Percentiles rank a stretch among this genome's conserved stretches.
Conservation (phyloP, 495 filamentous ascomycete species). For the Astrothelium macrocarpum region DNA sequence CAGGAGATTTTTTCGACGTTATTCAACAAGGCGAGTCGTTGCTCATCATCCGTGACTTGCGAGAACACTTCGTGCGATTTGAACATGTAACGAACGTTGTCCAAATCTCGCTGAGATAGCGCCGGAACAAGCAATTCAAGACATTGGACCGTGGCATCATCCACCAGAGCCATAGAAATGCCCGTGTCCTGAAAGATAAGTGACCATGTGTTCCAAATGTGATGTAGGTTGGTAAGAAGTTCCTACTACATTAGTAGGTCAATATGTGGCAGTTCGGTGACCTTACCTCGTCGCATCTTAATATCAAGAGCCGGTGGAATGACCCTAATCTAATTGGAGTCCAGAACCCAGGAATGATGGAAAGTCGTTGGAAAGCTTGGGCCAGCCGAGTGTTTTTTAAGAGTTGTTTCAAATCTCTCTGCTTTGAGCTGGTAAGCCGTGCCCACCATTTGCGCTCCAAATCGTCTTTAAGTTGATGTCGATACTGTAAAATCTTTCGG, state of each 20-base stretch:
- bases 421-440: background rate
- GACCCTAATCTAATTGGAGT: background rate
- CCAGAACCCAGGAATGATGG: conserved; percentile 8
- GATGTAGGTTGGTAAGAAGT: conserved; percentile 6
- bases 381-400: background rate
- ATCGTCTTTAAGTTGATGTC: background rate
- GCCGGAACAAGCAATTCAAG: background rate
- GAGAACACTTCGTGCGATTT: background rate
- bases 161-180: background rate
- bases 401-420: background rate
- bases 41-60: background rate
- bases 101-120: background rate
- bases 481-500: background rate
- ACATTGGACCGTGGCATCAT: background rate
- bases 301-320: conserved; percentile 10
- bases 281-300: conserved; percentile 14
- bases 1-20: conserved; percentile 8
- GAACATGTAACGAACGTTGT: background rate
- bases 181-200: background rate
- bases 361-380: background rate
- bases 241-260: background rate
- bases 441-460: conserved; percentile 4
- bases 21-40: background rate
- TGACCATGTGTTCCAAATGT: background rate
- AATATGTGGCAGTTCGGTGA: background rate